Evolutionary conservation across 129 eudicot species (phyloP).

Genomic region (Arctium lappa): DNA sequence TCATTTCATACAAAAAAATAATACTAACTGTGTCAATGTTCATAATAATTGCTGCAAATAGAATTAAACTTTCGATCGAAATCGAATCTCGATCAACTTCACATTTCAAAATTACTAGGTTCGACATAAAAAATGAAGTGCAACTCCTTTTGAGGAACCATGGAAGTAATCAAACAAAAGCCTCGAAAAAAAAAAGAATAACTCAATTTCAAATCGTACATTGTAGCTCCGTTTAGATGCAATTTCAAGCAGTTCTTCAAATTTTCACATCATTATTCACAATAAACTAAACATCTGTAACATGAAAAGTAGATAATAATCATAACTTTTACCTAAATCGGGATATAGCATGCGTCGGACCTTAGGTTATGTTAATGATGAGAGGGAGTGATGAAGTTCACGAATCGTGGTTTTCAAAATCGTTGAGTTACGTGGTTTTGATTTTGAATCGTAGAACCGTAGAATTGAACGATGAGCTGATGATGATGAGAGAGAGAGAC

Average conservation of each 20-base stretch:
- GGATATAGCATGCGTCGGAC: conserved; percentile 3
- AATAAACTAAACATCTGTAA: neutral
- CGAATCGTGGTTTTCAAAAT: too few species aligned
- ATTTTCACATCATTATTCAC: neutral
- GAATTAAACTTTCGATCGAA: neutral
- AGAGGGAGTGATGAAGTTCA: too few species aligned
- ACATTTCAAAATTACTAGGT: conserved; percentile 11
- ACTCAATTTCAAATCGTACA: conserved; percentile 10
- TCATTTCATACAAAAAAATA: neutral
- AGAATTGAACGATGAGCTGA: too few species aligned
- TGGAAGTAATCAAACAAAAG: neutral
- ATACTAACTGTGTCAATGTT: neutral
- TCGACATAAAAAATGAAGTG: conserved; percentile 6
- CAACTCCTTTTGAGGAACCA: conserved; percentile 13
- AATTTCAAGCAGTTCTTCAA: conserved; percentile 9
- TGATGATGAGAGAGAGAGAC: too few species aligned
- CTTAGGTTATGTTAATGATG: neutral
- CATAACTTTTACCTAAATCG: conserved; percentile 12
- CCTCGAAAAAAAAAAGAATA: neutral
- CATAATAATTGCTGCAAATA: neutral
- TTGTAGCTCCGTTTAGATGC: conserved; percentile 23
- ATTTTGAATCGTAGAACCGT: too few species aligned
- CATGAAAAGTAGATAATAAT: neutral
- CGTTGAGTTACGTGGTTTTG: too few species aligned
- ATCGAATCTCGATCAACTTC: conserved; percentile 10